A percentile compares a stretch with the other conserved stretches of the same genome.
phyloP scores from a whole-genome alignment of 73 alveolate species.

The Tetrahymena borealis region DNA sequence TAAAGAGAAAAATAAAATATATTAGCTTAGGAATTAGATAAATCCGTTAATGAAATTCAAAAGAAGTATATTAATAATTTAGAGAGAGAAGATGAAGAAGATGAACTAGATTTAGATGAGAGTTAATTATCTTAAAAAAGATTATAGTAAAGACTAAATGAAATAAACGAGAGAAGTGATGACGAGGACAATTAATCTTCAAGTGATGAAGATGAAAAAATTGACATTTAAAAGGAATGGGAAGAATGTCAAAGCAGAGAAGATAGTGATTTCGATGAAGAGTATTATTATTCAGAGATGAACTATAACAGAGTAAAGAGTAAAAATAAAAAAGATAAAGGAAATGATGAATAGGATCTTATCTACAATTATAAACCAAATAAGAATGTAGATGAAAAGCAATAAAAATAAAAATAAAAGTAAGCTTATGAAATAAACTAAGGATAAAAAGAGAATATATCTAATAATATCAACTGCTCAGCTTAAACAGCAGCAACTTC shows the following conservation, averaged over 20 bases:
- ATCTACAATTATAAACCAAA: background rate
- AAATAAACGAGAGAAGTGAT: background rate
- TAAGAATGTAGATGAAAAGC: background rate
- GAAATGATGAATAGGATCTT: background rate
- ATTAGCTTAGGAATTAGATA: background rate
- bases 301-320: background rate
- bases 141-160: background rate
- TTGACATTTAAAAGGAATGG: background rate
- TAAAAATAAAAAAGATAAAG: background rate
- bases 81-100: background rate
- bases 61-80: background rate
- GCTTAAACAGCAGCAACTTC: background rate
- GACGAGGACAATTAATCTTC: background rate
- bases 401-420: background rate
- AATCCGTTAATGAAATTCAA: background rate
- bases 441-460: background rate
- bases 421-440: background rate
- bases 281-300: background rate
- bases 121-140: background rate
- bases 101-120: background rate
- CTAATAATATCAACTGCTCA: background rate
- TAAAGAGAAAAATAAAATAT: background rate
- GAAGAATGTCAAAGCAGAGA: background rate
- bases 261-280: background rate
- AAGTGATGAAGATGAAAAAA: background rate